Evolutionary conservation across 768 basidiomycete genomes (phyloP).

Genomic region (Serpula lacrymans): DNA sequence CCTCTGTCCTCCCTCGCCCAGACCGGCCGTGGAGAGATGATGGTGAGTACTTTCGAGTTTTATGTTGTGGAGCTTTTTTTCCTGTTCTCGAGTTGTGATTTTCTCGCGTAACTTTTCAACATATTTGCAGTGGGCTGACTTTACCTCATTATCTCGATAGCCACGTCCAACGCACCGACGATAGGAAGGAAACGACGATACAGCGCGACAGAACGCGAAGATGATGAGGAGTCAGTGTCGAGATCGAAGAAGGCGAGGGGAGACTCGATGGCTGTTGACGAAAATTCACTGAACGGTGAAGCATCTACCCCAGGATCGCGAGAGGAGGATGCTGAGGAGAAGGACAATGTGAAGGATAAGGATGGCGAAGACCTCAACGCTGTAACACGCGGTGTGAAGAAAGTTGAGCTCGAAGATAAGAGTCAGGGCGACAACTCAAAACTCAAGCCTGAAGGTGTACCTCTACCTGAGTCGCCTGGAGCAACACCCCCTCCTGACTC

Average conservation of each 20-base stretch:
- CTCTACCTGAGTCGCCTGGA: slow-evolving; percentile 37
- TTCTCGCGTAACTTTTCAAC: slow-evolving; percentile 9
- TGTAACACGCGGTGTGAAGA: slow-evolving; percentile 66
- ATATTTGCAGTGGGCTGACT: slow-evolving; percentile 6
- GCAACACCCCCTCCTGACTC: slow-evolving; percentile 16
- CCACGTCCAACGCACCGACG: slow-evolving; percentile 72
- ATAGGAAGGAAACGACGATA: slow-evolving; percentile 64
- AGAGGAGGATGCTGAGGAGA: slow-evolving; percentile 19
- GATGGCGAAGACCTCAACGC: slow-evolving; percentile 61
- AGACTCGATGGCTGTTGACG: slow-evolving; percentile 33
- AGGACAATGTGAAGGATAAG: slow-evolving; percentile 40
- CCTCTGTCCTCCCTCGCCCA: slow-evolving; percentile 63
- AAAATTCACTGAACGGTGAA: slow-evolving; percentile 20
- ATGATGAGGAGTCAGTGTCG: slow-evolving; percentile 32
- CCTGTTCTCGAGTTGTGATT: slow-evolving; percentile 12
- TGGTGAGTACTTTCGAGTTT: slow-evolving; percentile 42
- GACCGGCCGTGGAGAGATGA: slow-evolving; percentile 79
- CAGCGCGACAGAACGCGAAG: slow-evolving; percentile 42
- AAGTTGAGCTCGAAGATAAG: slow-evolving; percentile 57
- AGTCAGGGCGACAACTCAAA: slow-evolving; percentile 9
- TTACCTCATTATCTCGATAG: slow-evolving; percentile 29
- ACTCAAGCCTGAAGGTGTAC: slow-evolving; percentile 28
- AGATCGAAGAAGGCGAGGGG: slow-evolving; percentile 38
- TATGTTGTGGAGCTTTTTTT: slow-evolving; percentile 8
- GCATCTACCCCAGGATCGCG: slow-evolving; percentile 17